phyloP scores from a whole-genome alignment of 768 basidiomycete genomes.

The Boletus tylopilopsis region DNA sequence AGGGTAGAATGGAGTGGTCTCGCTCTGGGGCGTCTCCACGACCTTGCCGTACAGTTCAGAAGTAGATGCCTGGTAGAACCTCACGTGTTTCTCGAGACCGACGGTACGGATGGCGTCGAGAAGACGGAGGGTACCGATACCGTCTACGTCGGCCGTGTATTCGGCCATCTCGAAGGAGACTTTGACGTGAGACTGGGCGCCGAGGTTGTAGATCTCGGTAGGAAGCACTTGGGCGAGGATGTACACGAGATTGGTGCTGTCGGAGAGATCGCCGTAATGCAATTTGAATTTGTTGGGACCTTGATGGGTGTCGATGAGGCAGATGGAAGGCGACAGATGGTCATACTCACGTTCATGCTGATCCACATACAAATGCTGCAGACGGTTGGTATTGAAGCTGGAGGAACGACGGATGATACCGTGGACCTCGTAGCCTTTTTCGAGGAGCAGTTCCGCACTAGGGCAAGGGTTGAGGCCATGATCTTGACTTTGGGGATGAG shows the following conservation, averaged over 20 bases:
- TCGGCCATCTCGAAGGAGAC: conserved; percentile 99
- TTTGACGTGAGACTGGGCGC: conserved; percentile 97
- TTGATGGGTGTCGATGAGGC: conserved; percentile 23
- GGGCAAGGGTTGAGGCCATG: conserved; percentile 4
- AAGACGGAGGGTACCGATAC: conserved; percentile 89
- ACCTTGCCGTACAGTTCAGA: conserved; percentile 98
- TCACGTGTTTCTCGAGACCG: conserved; percentile 87
- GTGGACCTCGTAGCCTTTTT: conserved; percentile 90
- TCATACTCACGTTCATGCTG: conserved; percentile 77
- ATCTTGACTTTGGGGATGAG: background rate
- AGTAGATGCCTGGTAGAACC: conserved; percentile 97
- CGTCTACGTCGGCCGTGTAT: conserved; percentile 97
- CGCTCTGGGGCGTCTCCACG: conserved; percentile 90
- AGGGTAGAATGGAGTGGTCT: conserved; percentile 98
- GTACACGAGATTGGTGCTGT: conserved; percentile 96
- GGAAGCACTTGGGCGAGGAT: conserved; percentile 94
- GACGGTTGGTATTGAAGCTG: conserved; percentile 94
- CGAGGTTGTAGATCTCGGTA: conserved; percentile 96
- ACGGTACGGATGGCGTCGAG: conserved; percentile 96
- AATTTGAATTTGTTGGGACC: conserved; percentile 76
- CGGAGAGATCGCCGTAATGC: conserved; percentile 91
- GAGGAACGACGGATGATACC: conserved; percentile 97
- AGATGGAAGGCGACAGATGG: background rate
- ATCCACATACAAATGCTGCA: conserved; percentile 91
- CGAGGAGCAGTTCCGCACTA: conserved; percentile 79